Conservation (phyloP, 2,329 filamentous ascomycete species). For the Colletotrichum sublineola region DNA sequence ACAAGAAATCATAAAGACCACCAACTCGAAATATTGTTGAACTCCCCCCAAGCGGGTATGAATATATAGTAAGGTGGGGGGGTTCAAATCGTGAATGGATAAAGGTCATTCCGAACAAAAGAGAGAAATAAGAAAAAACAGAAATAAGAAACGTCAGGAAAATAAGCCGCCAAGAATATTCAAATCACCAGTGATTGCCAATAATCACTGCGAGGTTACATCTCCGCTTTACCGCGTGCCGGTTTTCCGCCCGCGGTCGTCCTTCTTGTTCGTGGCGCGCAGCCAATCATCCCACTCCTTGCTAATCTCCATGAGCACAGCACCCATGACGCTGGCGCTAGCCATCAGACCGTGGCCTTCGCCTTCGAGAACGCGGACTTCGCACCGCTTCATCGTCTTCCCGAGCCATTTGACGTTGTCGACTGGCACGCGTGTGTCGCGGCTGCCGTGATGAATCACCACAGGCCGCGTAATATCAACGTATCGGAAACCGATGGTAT, state of each 20-base stretch:
- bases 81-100: slow-evolving; percentile 13
- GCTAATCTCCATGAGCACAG: slow-evolving; percentile 93
- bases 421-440: slow-evolving; percentile 91
- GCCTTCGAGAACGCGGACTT: slow-evolving; percentile 89
- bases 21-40: slow-evolving; percentile 15
- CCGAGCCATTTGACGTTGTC: slow-evolving; percentile 97
- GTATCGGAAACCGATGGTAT: slow-evolving; percentile 95
- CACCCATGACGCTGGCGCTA: slow-evolving; percentile 91
- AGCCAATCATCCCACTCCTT: slow-evolving; percentile 94
- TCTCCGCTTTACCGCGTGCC: slow-evolving; percentile 21
- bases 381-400: slow-evolving; percentile 92
- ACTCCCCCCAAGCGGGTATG: slow-evolving; percentile 10
- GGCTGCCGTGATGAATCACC: slow-evolving; percentile 92
- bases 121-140: too few species aligned
- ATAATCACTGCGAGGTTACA: not conserved
- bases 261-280: slow-evolving; percentile 61
- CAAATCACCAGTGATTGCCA: not conserved
- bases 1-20: slow-evolving; percentile 20
- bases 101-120: slow-evolving; percentile 15
- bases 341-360: slow-evolving; percentile 98
- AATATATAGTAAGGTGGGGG: slow-evolving; percentile 16
- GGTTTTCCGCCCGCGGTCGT: slow-evolving; percentile 41
- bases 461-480: slow-evolving; percentile 94
- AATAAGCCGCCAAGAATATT: not conserved
- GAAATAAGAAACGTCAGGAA: not conserved